Evolutionary conservation across 192 early-diverging fungal genomes (phyloP), one percentile per base, ranked within the genome.

Genomic region (Thoreauomyces humboldtii): DNA sequence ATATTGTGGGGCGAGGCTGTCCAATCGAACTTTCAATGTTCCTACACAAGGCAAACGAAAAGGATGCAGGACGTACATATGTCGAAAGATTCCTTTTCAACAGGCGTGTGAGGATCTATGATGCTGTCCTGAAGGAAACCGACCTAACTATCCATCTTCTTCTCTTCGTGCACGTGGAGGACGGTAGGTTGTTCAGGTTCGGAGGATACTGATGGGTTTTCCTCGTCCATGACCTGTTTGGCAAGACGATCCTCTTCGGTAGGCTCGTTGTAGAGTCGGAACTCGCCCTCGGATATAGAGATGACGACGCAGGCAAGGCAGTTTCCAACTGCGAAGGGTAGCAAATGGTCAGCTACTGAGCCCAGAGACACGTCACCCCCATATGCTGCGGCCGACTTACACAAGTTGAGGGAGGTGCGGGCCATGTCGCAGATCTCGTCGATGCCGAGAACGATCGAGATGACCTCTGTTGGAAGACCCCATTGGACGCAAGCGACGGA

Each of bases 381-480:
- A 54, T 24, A n/a, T 25, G 28, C 7, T 15, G 22, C 12, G 35
- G 61, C 17, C n/a, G 1, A 33, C 15, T 27, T 29, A 73, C 24
- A 42, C 28, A 89, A 79, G 59, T 90, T 90, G 61, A 88, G 71
- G 14, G 80, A 76, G 0, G 88, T 89, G 17, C 89, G 69, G 50
- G 74, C 81, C 88, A 91, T 89, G 63, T 90, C 88, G 85, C 87
- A 86, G 61, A 91, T 81, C 44, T 86, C 86, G 68, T 91, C 89
- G 0, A 89, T 86, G 43, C 82, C 88, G 45, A 89, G 54, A 69
- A 91, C 88, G 56, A 88, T 65, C 2, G 77, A 31, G 44, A 91
- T 63, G 0, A 85, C 79, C 31, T 83, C 75, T 33, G 58, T 33
- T 7, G 87, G 88, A 28, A 91, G 75, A 57, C 77, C 72, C 46